Base-by-base conservation (phyloP, 1,284 basidiomycete species). In the Cutaneotrichosporon daszewskae region DNA sequence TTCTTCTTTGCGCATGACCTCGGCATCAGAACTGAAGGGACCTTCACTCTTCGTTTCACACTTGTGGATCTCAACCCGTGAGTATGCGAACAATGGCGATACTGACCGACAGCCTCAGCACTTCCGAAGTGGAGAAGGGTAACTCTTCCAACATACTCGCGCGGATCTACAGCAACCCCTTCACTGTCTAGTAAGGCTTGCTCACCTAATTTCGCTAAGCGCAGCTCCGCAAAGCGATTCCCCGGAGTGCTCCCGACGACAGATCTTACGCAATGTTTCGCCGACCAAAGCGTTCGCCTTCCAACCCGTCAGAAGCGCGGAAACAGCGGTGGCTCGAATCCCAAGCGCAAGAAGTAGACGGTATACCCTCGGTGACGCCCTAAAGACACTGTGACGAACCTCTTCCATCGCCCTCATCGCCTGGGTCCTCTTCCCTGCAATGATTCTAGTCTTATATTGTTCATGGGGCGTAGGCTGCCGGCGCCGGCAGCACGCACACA, bases 241-340 rank as follows among this genome's bases (percentile, higher is more conserved):
- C 89, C 90, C 27, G 89, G 89, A 33, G 88, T 92, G 25, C 85
- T 87, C 82, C 87, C 88, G 62, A 89, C 87, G 12, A 91, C 89
- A 27, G 82, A 86, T 13, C 76, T 92, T 25, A 91, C 89, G 19
- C 86, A 88, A 49, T 83, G 85, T n/a, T 84, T 94, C 62, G 87
- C 87, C 16, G 84, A 83, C 58, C 89, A 94, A 74, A 87, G 87
- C 25, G 84, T 91, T 69, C 88, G 91, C 66, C 76, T 94, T 40
- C 87, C 90, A 22, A 75, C 64, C 8, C 44, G 67, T 3, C 61
- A 66, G 31, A 56, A 51, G 33, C 48, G 52, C 10, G 46, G 51
- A 6, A 42, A 39, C 26, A 13, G 18, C 5, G 19, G 23, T 2
- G 22, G 34, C 5, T 28, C 40, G 6, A 32, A n/a, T 2, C 20